Evolutionary conservation across 169 alveolate genomes (phyloP).

Genomic region (Plasmodium billcollinsi): DNA sequence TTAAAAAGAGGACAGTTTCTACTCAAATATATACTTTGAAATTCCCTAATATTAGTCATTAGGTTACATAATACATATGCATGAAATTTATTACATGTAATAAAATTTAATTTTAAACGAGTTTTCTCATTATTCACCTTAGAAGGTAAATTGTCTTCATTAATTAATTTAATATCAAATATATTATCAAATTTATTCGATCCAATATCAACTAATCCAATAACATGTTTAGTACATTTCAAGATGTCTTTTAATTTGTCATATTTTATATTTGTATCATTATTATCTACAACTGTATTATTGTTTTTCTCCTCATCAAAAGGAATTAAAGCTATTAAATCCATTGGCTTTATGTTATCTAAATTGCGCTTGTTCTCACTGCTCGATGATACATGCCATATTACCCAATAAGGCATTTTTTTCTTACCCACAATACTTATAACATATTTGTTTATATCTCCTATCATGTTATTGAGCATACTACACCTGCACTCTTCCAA

Average conservation of each 20-base stretch:
- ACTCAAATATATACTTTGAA: slow-evolving; percentile 64
- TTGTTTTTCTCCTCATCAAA: slow-evolving; percentile 20
- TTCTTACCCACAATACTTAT: slow-evolving; percentile 46
- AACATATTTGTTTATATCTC: slow-evolving; percentile 32
- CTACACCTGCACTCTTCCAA: slow-evolving; percentile 70
- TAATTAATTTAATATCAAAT: slow-evolving; percentile 58
- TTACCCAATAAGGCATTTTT: slow-evolving; percentile 63
- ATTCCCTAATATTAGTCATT: slow-evolving; percentile 74
- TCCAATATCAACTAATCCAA: slow-evolving; percentile 65
- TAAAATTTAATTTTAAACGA: slow-evolving; percentile 45
- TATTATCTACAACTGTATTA: slow-evolving; percentile 1
- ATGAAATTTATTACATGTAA: slow-evolving; percentile 53
- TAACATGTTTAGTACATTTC: slow-evolving; percentile 46
- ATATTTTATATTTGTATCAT: slow-evolving; percentile 35
- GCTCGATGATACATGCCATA: slow-evolving; percentile 33
- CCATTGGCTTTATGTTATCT: slow-evolving; percentile 71
- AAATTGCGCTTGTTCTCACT: slow-evolving; percentile 13
- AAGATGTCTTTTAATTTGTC: slow-evolving; percentile 46
- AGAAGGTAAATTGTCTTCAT: slow-evolving; percentile 49
- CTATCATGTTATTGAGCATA: slow-evolving; percentile 39
- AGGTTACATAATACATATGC: slow-evolving; percentile 53
- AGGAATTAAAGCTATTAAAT: slow-evolving; percentile 58
- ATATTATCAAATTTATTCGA: slow-evolving; percentile 52
- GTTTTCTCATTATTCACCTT: slow-evolving; percentile 15
- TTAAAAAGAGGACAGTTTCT: slow-evolving; percentile 38